Evolutionary conservation across 2,329 filamentous ascomycete species (phyloP), one percentile per base, ranked within the genome.

Genomic region (Alternaria panax): DNA sequence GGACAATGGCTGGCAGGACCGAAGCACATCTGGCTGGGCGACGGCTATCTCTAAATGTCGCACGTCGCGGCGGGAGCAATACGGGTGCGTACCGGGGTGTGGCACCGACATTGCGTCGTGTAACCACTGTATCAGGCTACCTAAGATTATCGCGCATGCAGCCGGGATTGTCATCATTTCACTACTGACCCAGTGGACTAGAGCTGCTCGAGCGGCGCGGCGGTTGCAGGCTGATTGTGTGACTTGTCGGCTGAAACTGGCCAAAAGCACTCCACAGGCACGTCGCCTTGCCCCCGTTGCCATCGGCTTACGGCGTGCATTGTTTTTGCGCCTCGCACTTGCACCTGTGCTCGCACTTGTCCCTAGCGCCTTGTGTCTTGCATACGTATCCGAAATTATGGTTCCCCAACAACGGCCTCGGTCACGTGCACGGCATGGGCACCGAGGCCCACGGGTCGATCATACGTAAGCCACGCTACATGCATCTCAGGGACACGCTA

Each of bases 71-170:
- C 64, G 63, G 54, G 48, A 42, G 42, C 38, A 51, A 46, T 42
- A 20, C 54, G 51, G 38, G 53, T 57, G 57, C 63, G 57, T 57
- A 42, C 22, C 54, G 47, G 54, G 58, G 53, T 48, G 47, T 42
- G 42, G 62, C 55, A 60, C 55, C 45, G 62, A 62, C 56, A 64
- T 62, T 56, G 62, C 63, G 45, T 63, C 54, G 56, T 65, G 64
- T 69, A 69, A 64, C 65, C 64, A 59, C 55, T 69, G 67, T 67
- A 57, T 62, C 63, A 64, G 58, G 58, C 58, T 58, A 60, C 57
- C 54, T 62, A 62, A 59, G 62, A 67, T 65, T 63, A 54, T 46
- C 42, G 40, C 47, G 43, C 42, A 32, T 46, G 22, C 51, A 42
- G 22, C 42, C 28, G 51, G 56, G 27, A 59, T 62, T 53, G 54